Evolutionary conservation across 805 yeast species (phyloP).

Genomic region (Pichia heedii): DNA sequence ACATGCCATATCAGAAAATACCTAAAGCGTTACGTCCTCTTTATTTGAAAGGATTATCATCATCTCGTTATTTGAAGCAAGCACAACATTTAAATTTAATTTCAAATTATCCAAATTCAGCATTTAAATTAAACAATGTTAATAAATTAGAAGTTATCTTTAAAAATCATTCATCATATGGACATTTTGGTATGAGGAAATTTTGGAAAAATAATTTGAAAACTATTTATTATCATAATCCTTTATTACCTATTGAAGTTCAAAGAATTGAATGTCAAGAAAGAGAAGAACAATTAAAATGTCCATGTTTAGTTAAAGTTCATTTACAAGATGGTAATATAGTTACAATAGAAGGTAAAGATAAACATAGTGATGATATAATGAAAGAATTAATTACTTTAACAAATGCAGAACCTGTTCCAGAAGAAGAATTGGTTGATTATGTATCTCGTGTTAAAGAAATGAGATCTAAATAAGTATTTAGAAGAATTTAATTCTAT

Average conservation of each 20-base stretch:
- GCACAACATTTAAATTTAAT: slow-evolving; percentile 40
- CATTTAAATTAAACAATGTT: slow-evolving; percentile 28
- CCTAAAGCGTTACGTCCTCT: slow-evolving; percentile 19
- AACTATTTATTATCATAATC: slow-evolving; percentile 75
- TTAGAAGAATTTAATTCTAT: too few relatives aligned
- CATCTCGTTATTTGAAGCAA: slow-evolving; percentile 38
- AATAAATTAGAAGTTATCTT: slow-evolving; percentile 43
- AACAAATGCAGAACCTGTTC: slow-evolving; percentile 45
- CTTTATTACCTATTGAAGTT: slow-evolving; percentile 54
- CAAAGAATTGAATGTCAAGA: slow-evolving; percentile 39
- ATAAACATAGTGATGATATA: slow-evolving; percentile 42
- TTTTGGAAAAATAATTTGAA: slow-evolving; percentile 74
- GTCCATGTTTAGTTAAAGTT: slow-evolving; percentile 40
- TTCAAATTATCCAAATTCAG: slow-evolving; percentile 39
- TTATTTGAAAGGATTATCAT: slow-evolving; percentile 29
- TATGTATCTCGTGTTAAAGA: background rate
- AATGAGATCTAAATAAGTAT: too few relatives aligned
- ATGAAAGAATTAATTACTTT: slow-evolving; percentile 44
- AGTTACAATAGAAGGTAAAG: slow-evolving; percentile 44
- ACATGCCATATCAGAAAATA: slow-evolving; percentile 16
- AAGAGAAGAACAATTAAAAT: slow-evolving; percentile 33
- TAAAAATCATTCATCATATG: slow-evolving; percentile 35
- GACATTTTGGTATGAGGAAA: slow-evolving; percentile 59
- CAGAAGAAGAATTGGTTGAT: slow-evolving; percentile 36
- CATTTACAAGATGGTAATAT: slow-evolving; percentile 30